Conservation (phyloP, 345 rosid genomes). For the Euphorbia peplus region DNA sequence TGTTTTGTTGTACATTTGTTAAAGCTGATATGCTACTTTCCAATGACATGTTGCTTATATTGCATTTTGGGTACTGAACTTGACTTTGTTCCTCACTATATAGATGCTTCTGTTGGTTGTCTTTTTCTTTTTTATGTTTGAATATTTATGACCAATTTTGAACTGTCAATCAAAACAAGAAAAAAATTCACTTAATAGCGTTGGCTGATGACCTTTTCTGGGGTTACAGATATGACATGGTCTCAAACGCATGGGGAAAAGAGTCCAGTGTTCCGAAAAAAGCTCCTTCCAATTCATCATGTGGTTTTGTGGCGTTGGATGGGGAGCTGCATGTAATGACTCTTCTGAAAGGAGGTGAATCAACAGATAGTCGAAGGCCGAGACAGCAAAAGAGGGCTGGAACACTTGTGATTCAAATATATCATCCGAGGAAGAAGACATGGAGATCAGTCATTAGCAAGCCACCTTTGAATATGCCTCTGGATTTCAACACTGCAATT, state of each 20-base stretch:
- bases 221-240: slow-evolving; percentile 57
- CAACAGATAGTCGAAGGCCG: slow-evolving; percentile 39
- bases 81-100: not conserved
- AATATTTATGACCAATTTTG: not conserved
- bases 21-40: not conserved
- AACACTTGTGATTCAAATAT: slow-evolving; percentile 56
- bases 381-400: slow-evolving; percentile 52
- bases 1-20: not conserved
- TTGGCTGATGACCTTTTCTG: not conserved
- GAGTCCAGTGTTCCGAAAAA: slow-evolving; percentile 62
- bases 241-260: slow-evolving; percentile 53
- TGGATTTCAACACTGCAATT: slow-evolving; percentile 64
- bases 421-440: slow-evolving; percentile 62
- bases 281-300: slow-evolving; percentile 36
- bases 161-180: not conserved
- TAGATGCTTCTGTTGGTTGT: not conserved
- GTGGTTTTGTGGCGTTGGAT: slow-evolving; percentile 60
- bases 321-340: slow-evolving; percentile 72
- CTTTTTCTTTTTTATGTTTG: not conserved
- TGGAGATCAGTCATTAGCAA: slow-evolving; percentile 60
- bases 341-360: slow-evolving; percentile 40
- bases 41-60: not conserved
- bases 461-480: slow-evolving; percentile 45
- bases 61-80: not conserved
- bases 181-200: not conserved